Evolutionary conservation across 768 basidiomycete species (phyloP).

Genomic region (Tricholoma terreum): DNA sequence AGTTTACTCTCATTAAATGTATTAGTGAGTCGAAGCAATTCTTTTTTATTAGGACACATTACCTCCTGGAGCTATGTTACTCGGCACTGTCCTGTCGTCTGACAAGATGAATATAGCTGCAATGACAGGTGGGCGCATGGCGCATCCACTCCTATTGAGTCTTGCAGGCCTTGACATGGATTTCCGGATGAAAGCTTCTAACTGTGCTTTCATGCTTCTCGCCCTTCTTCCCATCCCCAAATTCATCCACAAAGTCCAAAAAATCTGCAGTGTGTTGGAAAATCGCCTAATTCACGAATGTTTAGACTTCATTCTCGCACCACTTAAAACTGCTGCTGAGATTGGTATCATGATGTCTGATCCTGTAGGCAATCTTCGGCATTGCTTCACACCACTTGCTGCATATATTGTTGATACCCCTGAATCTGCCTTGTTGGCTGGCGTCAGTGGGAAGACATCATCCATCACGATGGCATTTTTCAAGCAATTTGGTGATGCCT

Average conservation of each 20-base stretch:
- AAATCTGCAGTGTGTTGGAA: constrained; percentile 18
- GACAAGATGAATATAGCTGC: too few species aligned
- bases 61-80: constrained; percentile 11
- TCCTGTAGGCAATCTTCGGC: constrained; percentile 9
- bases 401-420: constrained; percentile 28
- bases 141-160: constrained; percentile 12
- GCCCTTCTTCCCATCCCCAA: too few species aligned
- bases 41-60: constrained; percentile 9
- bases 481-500: constrained; percentile 26
- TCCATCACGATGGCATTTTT: constrained; percentile 25
- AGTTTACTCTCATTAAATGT: neutral
- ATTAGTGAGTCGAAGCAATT: neutral
- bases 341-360: constrained; percentile 17
- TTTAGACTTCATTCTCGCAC: neutral
- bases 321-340: constrained; percentile 16
- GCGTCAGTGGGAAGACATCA: constrained; percentile 26
- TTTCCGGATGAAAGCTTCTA: too few species aligned
- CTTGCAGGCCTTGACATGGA: constrained; percentile 12
- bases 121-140: too few species aligned
- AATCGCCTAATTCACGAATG: constrained; percentile 14
- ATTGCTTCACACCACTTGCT: constrained; percentile 17
- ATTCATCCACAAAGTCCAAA: neutral
- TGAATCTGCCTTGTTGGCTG: constrained; percentile 26
- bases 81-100: too few species aligned
- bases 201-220: constrained; percentile 14